Conservation (phyloP, 1,139 yeast genomes). For the Pichia sp. region DNA sequence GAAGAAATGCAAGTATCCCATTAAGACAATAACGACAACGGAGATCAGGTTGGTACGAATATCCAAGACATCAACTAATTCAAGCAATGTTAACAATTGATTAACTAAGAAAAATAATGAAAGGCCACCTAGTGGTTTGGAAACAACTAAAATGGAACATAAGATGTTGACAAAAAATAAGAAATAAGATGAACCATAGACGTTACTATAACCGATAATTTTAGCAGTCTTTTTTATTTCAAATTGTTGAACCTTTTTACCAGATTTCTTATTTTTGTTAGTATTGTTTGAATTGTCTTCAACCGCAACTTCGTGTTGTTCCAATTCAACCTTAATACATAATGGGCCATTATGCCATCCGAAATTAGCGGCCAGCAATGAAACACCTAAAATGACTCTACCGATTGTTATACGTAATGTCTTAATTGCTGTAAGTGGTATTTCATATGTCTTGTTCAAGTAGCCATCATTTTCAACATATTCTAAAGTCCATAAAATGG, state of each 20-base stretch:
- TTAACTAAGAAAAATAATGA: constrained; percentile 66
- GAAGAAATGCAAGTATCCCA: constrained; percentile 84
- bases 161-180: constrained; percentile 69
- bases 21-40: constrained; percentile 69
- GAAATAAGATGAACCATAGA: constrained; percentile 84
- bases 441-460: constrained; percentile 22
- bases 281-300: not conserved
- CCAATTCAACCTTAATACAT: constrained; percentile 66
- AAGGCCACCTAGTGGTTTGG: constrained; percentile 87
- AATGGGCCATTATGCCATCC: constrained; percentile 89
- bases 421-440: constrained; percentile 41
- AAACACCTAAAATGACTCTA: constrained; percentile 66
- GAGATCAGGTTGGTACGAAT: constrained; percentile 67
- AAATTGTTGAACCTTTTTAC: constrained; percentile 1
- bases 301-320: constrained; percentile 18
- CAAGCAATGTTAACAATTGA: constrained; percentile 72
- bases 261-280: constrained; percentile 5
- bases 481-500: constrained; percentile 80
- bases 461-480: constrained; percentile 54
- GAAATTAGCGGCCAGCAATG: constrained; percentile 71
- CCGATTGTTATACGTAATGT: constrained; percentile 66
- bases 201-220: constrained; percentile 78
- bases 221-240: constrained; percentile 35
- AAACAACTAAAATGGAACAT: constrained; percentile 66
- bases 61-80: constrained; percentile 62